Conservation (phyloP, 306 rosid genomes). For the Prunus padus region DNA sequence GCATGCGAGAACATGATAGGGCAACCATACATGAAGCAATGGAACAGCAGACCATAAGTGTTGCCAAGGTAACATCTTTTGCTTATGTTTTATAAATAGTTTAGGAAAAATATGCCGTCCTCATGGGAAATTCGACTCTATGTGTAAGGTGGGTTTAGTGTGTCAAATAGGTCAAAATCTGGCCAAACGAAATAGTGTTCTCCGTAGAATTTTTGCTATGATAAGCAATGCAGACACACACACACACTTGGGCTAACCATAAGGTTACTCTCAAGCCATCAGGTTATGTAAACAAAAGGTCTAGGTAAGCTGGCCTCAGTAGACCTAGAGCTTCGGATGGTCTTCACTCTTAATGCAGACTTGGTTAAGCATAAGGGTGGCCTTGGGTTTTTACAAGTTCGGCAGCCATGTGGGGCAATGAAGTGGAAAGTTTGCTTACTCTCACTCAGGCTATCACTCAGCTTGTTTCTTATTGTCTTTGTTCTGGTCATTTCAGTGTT, state of each 20-base stretch:
- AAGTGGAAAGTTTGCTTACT: neutral
- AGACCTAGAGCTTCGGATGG: neutral
- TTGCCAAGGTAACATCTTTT: constrained; percentile 73
- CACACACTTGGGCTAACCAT: neutral
- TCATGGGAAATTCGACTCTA: neutral
- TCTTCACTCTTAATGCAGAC: neutral
- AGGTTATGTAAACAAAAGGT: neutral
- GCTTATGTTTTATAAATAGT: neutral
- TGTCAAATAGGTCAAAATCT: neutral
- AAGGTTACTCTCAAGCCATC: neutral
- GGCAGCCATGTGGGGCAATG: neutral
- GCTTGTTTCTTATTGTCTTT: neutral
- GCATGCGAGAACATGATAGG: constrained; percentile 98
- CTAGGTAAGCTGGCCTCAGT: neutral
- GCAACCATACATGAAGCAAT: constrained; percentile 99
- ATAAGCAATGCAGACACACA: neutral
- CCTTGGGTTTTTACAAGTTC: neutral
- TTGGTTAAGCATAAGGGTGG: neutral
- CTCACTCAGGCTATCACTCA: neutral
- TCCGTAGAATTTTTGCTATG: neutral
- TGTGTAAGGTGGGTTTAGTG: neutral
- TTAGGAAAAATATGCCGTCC: neutral
- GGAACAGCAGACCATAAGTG: constrained; percentile 99
- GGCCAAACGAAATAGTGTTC: neutral
- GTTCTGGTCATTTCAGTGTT: neutral